Percentiles rank a stretch among this genome's conserved stretches.
Conservation (phyloP, 768 basidiomycete species). For the Pleurotus eryngii region DNA sequence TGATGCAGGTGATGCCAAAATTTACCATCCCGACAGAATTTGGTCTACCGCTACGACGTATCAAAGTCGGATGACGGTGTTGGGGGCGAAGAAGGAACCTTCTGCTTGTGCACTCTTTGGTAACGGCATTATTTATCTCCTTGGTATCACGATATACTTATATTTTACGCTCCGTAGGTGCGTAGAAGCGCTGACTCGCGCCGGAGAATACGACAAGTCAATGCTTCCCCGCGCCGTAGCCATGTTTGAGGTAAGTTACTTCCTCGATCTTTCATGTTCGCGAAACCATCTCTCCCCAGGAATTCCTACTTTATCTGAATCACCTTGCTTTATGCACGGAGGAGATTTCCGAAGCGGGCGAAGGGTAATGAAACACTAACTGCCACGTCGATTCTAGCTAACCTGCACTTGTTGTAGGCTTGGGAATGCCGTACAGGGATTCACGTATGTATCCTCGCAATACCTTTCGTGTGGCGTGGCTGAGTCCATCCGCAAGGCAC, state of each 20-base stretch:
- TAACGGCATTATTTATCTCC: slow-evolving; percentile 22
- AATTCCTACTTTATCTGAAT: slow-evolving; percentile 79
- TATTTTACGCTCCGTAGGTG: slow-evolving; percentile 45
- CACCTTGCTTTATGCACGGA: slow-evolving; percentile 86
- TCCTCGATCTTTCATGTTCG: background rate
- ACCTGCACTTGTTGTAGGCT: slow-evolving; percentile 40
- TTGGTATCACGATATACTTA: background rate
- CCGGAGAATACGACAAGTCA: slow-evolving; percentile 70
- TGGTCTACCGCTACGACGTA: slow-evolving; percentile 90
- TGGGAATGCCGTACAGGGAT: slow-evolving; percentile 87
- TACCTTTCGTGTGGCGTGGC: background rate
- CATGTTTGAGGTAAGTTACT: slow-evolving; percentile 81
- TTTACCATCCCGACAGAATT: slow-evolving; percentile 46
- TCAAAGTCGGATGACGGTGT: slow-evolving; percentile 87
- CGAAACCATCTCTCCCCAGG: slow-evolving; percentile 32
- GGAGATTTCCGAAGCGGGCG: slow-evolving; percentile 82
- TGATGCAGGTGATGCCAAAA: background rate
- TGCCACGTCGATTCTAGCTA: background rate
- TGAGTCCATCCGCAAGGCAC: slow-evolving; percentile 41
- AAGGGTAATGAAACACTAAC: slow-evolving; percentile 49
- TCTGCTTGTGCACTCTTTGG: slow-evolving; percentile 87
- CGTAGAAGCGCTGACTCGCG: slow-evolving; percentile 85
- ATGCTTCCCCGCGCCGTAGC: slow-evolving; percentile 65
- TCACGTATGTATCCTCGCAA: slow-evolving; percentile 57
- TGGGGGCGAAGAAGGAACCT: slow-evolving; percentile 94